These are phyloP conservation scores for Neonectria coccinea DNA, from an alignment of 2,329 filamentous ascomycete species.

Conservation along the genomic window DNA sequence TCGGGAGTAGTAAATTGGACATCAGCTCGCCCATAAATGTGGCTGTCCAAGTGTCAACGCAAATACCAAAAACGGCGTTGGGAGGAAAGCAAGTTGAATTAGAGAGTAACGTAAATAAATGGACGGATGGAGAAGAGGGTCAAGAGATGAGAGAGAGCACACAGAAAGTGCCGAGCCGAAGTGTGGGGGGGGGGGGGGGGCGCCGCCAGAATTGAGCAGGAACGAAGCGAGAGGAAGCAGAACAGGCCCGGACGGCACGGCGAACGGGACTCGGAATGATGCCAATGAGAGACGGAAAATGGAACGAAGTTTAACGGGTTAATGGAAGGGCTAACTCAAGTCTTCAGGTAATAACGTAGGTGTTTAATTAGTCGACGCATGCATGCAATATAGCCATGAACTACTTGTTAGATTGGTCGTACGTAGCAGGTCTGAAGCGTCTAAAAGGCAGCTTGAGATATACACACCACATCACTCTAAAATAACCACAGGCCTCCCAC, in stretches of 20 bases:
- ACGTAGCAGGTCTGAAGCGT: neutral
- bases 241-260: neutral
- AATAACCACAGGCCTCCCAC: conserved; percentile 1
- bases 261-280: neutral
- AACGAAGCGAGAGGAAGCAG: conserved; percentile 10
- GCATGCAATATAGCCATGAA: neutral
- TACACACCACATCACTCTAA: neutral
- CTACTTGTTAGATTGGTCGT: neutral
- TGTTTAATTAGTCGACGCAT: neutral
- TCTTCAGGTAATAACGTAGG: too few species aligned
- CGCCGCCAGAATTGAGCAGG: neutral
- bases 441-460: conserved; percentile 14
- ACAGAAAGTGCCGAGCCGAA: conserved; percentile 36
- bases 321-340: neutral
- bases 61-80: conserved; percentile 4
- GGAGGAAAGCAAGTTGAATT: conserved; percentile 11
- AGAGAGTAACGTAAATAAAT: conserved; percentile 18
- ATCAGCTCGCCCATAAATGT: neutral
- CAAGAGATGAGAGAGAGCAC: conserved; percentile 13
- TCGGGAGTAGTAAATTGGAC: neutral
- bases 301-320: neutral
- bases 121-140: conserved; percentile 24
- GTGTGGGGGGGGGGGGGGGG: conserved; percentile 35
- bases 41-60: neutral
- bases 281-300: neutral